phyloP scores from a whole-genome alignment of 179 eudicot genomes.

The Silene coronaria region DNA sequence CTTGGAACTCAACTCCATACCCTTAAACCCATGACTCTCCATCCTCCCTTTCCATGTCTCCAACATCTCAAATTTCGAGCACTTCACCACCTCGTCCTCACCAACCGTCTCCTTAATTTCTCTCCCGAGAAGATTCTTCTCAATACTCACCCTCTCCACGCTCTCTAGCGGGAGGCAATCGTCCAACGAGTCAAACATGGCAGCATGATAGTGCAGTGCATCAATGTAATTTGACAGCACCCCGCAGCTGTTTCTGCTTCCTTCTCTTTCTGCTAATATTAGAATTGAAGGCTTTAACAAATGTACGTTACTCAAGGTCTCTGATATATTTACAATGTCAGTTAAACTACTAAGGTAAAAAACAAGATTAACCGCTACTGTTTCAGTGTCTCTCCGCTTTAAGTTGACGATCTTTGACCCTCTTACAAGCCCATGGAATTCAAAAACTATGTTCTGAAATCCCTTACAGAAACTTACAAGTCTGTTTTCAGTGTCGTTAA shows the following conservation, averaged over 20 bases:
- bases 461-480: constrained; percentile 61
- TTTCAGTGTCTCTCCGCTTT: constrained; percentile 43
- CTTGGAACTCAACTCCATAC: constrained; percentile 49
- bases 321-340: constrained; percentile 33
- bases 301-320: constrained; percentile 36
- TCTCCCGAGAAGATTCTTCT: constrained; percentile 56
- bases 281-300: constrained; percentile 47
- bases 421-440: constrained; percentile 52
- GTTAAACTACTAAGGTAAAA: constrained; percentile 39
- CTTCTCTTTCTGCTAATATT: constrained; percentile 57
- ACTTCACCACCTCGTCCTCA: constrained; percentile 27
- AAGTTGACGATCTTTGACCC: constrained; percentile 30
- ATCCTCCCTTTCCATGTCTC: constrained; percentile 65
- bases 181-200: constrained; percentile 76
- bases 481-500: constrained; percentile 55
- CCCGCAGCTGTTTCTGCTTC: constrained; percentile 34
- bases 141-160: constrained; percentile 54
- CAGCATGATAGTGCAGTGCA: constrained; percentile 62
- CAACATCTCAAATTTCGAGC: constrained; percentile 42
- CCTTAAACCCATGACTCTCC: constrained; percentile 51
- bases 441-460: constrained; percentile 46
- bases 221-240: constrained; percentile 57
- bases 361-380: constrained; percentile 54
- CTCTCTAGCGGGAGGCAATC: constrained; percentile 61
- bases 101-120: constrained; percentile 49